A percentile compares a stretch with the other conserved stretches of the same genome.
Evolutionary conservation across 108 stramenopile genomes (phyloP).

Genomic region (Cyclotella kingstonii): DNA sequence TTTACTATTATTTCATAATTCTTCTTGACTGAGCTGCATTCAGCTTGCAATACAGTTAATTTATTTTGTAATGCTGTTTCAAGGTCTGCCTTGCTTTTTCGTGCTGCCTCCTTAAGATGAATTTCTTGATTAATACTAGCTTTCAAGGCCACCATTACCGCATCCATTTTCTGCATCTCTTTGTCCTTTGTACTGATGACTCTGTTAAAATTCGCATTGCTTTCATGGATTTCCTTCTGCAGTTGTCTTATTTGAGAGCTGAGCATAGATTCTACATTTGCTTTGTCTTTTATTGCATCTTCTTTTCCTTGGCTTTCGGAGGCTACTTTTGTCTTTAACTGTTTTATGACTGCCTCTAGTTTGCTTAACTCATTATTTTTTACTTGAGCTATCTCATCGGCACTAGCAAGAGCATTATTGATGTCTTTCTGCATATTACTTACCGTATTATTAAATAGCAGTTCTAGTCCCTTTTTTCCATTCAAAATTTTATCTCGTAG

Average conservation of each 20-base stretch:
- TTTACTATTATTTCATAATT: slow-evolving; percentile 15
- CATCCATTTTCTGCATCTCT: slow-evolving; percentile 18
- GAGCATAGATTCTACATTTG: slow-evolving; percentile 12
- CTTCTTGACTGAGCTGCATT: too few species aligned
- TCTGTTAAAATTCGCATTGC: slow-evolving; percentile 12
- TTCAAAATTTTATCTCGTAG: slow-evolving; percentile 24
- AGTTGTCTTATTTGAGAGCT: slow-evolving; percentile 2
- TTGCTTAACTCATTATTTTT: slow-evolving; percentile 16
- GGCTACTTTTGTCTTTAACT: background rate
- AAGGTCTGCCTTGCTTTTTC: background rate
- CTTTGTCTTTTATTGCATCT: slow-evolving; percentile 12
- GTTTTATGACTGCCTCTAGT: slow-evolving; percentile 5
- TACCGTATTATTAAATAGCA: slow-evolving; percentile 1
- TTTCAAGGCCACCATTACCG: background rate
- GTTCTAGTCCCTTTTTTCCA: slow-evolving; percentile 18
- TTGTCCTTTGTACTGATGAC: slow-evolving; percentile 4
- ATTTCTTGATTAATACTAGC: background rate
- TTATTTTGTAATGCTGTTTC: too few species aligned
- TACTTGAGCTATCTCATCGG: slow-evolving; percentile 7
- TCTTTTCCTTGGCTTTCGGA: slow-evolving; percentile 6
- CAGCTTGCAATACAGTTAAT: too few species aligned
- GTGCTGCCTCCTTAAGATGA: background rate
- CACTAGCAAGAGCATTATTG: background rate
- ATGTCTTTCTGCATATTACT: slow-evolving; percentile 7
- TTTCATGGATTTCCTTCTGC: background rate